Base-by-base conservation (phyloP, 768 basidiomycete species). In the Serendipita sp. region DNA sequence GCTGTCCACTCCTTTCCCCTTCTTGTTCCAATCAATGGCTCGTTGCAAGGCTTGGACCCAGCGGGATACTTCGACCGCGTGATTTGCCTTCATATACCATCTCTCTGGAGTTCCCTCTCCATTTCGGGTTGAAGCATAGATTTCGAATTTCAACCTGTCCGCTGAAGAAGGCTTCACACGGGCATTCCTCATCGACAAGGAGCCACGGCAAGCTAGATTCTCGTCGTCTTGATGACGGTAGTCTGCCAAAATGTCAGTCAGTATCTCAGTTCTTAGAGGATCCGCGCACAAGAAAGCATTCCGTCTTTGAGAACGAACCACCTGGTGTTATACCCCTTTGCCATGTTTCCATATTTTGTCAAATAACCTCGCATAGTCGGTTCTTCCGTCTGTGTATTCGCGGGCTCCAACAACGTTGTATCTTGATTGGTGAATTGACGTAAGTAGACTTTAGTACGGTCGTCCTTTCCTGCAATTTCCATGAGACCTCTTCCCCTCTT, bases 281-380 rank as follows among this genome's bases (percentile, higher is more conserved):
- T 11, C 1, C 0, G 80, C 87, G 29, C 71, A 89, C 90, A 92
- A 16, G 88, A 90, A n/a, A 94, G 72, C 29, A 88, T 77, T 0
- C 91, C 93, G 63, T 86, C 81, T 69, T 88, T 85, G 18, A 96
- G 79, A 0, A 95, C 90, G 70, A 97, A 95, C 91, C 92, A 96
- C 0, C 93, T 79, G 0, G 88, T 87, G 65, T 83, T 85, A 71
- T 92, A 95, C 0, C 94, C 93, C 68, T 83, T 85, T 0, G 91
- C 90, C 44, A 96, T 88, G 68, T 96, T 97, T 1, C 87, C 85
- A 71, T 93, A 96, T 72, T 97, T 97, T 73, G 88, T 91, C 18
- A 91, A 75, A 70, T 91, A 91, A 0, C 89, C 91, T 66, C 81
- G 84, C 64, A 90, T 73, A 2, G 77, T 72, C 0, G 86, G 84